Evolutionary conservation across 192 early-diverging fungal species (phyloP).

Genomic region (Coemansia sp.): DNA sequence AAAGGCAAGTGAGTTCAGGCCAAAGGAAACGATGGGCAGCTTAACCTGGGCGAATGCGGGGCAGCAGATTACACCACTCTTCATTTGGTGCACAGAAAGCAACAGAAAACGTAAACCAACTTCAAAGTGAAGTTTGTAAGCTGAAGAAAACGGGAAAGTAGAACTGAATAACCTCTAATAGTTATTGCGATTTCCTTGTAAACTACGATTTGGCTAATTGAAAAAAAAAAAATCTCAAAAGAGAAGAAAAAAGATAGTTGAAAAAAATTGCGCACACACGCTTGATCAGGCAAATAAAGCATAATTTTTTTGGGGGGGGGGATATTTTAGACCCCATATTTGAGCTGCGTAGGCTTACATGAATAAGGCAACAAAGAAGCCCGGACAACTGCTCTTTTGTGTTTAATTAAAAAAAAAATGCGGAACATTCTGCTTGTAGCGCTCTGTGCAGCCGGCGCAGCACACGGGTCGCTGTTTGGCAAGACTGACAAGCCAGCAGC

Average conservation of each 20-base stretch:
- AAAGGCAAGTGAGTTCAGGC: constrained; percentile 48
- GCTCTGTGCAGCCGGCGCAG: neutral
- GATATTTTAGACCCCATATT: neutral
- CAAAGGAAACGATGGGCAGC: constrained; percentile 42
- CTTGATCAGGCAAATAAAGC: neutral
- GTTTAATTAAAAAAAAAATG: neutral
- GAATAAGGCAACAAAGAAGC: neutral
- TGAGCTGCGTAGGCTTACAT: neutral
- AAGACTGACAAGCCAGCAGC: neutral
- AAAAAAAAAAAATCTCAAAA: constrained; percentile 2
- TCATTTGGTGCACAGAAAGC: constrained; percentile 32
- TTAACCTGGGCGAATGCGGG: constrained; percentile 32
- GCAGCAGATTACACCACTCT: constrained; percentile 44
- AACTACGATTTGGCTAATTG: neutral
- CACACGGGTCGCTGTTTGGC: constrained; percentile 15
- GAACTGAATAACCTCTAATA: neutral
- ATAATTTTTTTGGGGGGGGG: neutral
- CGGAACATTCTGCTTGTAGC: neutral
- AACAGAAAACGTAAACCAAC: constrained; percentile 11
- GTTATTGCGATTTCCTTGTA: too few relatives aligned
- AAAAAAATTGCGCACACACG: neutral
- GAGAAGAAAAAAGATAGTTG: constrained; percentile 2
- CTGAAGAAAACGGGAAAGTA: neutral
- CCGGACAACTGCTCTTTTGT: neutral
- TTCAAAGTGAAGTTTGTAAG: neutral